phyloP scores from a whole-genome alignment of 192 early-diverging fungal genomes.

The Borealophlyctis nickersoniae region DNA sequence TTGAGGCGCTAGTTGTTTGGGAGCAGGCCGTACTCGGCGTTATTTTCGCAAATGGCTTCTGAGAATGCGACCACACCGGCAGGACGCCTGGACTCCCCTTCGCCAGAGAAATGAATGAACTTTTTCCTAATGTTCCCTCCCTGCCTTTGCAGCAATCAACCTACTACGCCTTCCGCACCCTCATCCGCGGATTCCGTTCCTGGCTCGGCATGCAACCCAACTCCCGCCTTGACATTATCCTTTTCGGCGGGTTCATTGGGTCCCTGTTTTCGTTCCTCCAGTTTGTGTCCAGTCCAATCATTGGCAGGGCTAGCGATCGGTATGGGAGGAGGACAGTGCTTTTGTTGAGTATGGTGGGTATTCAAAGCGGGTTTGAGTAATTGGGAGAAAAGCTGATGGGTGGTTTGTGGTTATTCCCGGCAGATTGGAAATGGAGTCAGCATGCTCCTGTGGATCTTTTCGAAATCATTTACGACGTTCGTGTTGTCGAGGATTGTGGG shows the following conservation, averaged over 20 bases:
- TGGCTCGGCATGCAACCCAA: slow-evolving; percentile 35
- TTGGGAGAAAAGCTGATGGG: too few species aligned
- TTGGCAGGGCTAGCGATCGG: slow-evolving; percentile 75
- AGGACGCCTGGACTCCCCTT: too few species aligned
- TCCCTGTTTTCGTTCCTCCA: slow-evolving; percentile 94
- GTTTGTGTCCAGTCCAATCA: slow-evolving; percentile 78
- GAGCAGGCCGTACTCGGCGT: too few species aligned
- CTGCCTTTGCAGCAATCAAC: slow-evolving; percentile 13
- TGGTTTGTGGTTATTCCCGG: background rate
- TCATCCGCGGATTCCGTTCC: slow-evolving; percentile 38
- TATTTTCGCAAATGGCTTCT: too few species aligned
- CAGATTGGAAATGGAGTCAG: slow-evolving; percentile 86
- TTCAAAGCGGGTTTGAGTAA: background rate
- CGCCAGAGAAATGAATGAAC: too few species aligned
- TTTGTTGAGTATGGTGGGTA: slow-evolving; percentile 76
- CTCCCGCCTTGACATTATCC: slow-evolving; percentile 61
- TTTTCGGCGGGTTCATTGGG: slow-evolving; percentile 88
- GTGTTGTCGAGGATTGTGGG: slow-evolving; percentile 82
- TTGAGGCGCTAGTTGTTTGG: too few species aligned
- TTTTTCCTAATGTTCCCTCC: too few species aligned
- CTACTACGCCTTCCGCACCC: slow-evolving; percentile 36
- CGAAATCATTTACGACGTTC: slow-evolving; percentile 78
- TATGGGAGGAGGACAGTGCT: slow-evolving; percentile 79
- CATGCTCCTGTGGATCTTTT: slow-evolving; percentile 88
- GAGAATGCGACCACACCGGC: too few species aligned